phyloP scores from a whole-genome alignment of 2,329 filamentous ascomycete species.

The Teratosphaeria epicoccoides region DNA sequence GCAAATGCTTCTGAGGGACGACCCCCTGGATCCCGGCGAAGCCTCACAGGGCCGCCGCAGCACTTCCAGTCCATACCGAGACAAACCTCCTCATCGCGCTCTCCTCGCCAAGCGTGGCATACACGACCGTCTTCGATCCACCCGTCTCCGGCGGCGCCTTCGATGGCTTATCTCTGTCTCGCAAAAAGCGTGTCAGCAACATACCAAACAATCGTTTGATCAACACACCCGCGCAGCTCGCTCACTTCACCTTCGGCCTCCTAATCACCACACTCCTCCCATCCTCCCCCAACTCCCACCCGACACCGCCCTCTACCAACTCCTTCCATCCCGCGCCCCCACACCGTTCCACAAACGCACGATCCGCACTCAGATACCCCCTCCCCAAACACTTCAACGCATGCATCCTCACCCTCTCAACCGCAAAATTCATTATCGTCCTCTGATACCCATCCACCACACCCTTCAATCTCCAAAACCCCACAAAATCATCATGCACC shows the following conservation, averaged over 20 bases:
- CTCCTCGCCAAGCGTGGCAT: neutral
- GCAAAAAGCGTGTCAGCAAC: neutral
- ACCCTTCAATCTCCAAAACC: slow-evolving; percentile 61
- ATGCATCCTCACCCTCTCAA: slow-evolving; percentile 61
- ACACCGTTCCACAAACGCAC: slow-evolving; percentile 56
- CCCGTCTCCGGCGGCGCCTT: neutral
- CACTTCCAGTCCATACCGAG: neutral
- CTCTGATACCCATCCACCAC: slow-evolving; percentile 71
- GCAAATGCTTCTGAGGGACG: neutral
- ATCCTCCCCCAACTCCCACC: slow-evolving; percentile 63
- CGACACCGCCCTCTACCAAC: slow-evolving; percentile 61
- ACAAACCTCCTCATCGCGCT: neutral
- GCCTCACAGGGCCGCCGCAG: neutral
- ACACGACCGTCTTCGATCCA: neutral
- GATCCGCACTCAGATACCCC: slow-evolving; percentile 65
- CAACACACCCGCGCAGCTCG: neutral
- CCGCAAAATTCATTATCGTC: slow-evolving; percentile 71
- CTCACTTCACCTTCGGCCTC: slow-evolving; percentile 39
- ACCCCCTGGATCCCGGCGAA: neutral
- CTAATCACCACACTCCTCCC: slow-evolving; percentile 66
- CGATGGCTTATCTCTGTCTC: neutral
- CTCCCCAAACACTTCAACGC: slow-evolving; percentile 78
- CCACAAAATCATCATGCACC: slow-evolving; percentile 70
- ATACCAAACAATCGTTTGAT: neutral
- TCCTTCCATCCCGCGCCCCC: slow-evolving; percentile 62